Conservation (phyloP, 1,284 basidiomycete genomes). For the Irpex rosettiformis region DNA sequence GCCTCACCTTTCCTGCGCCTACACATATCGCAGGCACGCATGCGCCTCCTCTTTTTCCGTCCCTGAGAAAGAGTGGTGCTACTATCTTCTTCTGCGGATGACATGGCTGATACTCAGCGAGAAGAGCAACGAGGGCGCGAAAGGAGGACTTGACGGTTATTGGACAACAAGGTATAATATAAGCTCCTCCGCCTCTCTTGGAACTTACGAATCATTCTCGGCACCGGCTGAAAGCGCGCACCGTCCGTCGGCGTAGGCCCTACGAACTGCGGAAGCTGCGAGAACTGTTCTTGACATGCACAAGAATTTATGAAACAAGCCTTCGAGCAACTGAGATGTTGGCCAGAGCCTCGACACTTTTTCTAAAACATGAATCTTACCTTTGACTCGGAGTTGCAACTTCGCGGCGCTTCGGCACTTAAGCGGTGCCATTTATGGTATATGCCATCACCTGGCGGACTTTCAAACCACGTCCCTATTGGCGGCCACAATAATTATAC, state of each 20-base stretch:
- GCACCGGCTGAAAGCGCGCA: background rate
- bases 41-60: background rate
- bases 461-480: background rate
- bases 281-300: background rate
- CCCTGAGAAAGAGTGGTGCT: background rate
- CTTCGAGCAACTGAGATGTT: background rate
- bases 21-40: constrained; percentile 5
- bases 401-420: background rate
- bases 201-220: constrained; percentile 1
- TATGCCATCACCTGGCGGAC: background rate
- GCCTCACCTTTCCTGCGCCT: constrained; percentile 2
- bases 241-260: background rate
- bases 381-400: background rate
- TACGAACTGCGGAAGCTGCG: background rate
- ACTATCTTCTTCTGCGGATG: background rate
- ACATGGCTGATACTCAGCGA: background rate
- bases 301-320: background rate
- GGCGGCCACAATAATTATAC: background rate
- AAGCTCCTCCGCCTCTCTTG: background rate
- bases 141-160: background rate
- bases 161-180: background rate
- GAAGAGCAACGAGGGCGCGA: background rate
- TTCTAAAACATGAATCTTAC: background rate
- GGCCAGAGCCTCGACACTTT: background rate
- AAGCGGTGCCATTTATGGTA: background rate